A percentile compares a stretch with the other conserved stretches of the same genome.
These are phyloP conservation scores for Scutellaria baicalensis DNA, from an alignment of 257 asterid species.

Conservation along the genomic window DNA sequence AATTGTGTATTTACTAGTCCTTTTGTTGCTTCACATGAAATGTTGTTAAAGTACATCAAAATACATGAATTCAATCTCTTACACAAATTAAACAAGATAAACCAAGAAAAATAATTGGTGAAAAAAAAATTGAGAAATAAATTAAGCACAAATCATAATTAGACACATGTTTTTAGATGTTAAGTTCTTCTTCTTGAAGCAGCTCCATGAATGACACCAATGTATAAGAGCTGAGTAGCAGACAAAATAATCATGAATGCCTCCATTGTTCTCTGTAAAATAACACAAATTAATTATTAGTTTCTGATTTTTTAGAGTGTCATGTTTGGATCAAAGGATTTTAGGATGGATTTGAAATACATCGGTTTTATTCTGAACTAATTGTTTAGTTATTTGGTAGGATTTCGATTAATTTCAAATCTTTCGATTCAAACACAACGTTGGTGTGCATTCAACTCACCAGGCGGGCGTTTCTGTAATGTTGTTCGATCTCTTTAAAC, in stretches of 20 bases:
- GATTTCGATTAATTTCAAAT: too few species aligned
- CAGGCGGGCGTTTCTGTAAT: constrained; percentile 56
- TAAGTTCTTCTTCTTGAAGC: constrained; percentile 38
- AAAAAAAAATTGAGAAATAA: background rate
- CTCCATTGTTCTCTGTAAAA: constrained; percentile 83
- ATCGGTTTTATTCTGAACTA: too few species aligned
- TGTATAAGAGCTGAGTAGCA: constrained; percentile 64
- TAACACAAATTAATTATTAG: background rate
- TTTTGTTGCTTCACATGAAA: constrained; percentile 6
- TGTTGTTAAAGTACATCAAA: background rate
- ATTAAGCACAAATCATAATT: constrained; percentile 14
- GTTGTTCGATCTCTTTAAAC: constrained; percentile 63
- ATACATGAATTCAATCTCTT: background rate
- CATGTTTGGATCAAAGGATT: too few species aligned
- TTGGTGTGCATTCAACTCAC: constrained; percentile 32
- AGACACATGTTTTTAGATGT: background rate
- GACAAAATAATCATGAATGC: constrained; percentile 80
- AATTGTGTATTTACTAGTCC: too few species aligned
- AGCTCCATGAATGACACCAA: constrained; percentile 67
- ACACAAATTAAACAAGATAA: background rate
- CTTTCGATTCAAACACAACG: background rate
- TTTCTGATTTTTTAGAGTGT: background rate
- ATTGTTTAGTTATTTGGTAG: too few species aligned
- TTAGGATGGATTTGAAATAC: too few species aligned
- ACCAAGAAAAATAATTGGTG: background rate